These are phyloP conservation scores for Talaromyces albobiverticillius DNA, from an alignment of 2,329 filamentous ascomycete genomes.

Conservation along the genomic window DNA sequence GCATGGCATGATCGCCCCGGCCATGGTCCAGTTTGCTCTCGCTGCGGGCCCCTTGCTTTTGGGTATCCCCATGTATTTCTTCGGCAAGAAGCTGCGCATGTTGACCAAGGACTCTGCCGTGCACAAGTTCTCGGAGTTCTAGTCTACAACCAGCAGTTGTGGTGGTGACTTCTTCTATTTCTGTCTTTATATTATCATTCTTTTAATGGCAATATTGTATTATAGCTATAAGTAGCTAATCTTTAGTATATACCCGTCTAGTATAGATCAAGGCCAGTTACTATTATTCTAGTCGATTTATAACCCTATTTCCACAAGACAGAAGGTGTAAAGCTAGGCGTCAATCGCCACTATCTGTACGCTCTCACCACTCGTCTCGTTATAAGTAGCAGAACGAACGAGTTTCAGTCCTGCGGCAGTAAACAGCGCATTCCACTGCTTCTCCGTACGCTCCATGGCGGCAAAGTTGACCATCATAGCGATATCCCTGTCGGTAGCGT, in stretches of 20 bases:
- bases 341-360: neutral
- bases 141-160: no score
- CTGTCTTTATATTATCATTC: no score
- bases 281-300: no score
- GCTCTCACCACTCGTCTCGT: neutral
- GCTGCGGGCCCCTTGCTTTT: conserved; percentile 37
- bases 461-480: neutral
- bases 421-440: neutral
- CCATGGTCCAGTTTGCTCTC: conserved; percentile 45
- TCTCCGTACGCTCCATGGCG: neutral
- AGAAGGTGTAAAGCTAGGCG: no score
- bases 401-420: neutral
- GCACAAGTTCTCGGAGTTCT: conserved; percentile 11
- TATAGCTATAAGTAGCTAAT: no score
- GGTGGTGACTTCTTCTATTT: no score
- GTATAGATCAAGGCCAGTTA: no score
- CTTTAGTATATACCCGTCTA: no score
- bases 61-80: conserved; percentile 41
- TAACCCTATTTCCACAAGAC: no score
- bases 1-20: conserved; percentile 37
- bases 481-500: neutral
- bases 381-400: neutral
- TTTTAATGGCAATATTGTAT: no score
- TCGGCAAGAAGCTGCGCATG: conserved; percentile 40
- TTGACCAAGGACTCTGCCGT: conserved; percentile 32